A percentile compares a stretch with the other conserved stretches of the same genome.
These are phyloP conservation scores for Aspergillus heteromorphus DNA, from an alignment of 495 filamentous ascomycete species.

Conservation along the genomic window DNA sequence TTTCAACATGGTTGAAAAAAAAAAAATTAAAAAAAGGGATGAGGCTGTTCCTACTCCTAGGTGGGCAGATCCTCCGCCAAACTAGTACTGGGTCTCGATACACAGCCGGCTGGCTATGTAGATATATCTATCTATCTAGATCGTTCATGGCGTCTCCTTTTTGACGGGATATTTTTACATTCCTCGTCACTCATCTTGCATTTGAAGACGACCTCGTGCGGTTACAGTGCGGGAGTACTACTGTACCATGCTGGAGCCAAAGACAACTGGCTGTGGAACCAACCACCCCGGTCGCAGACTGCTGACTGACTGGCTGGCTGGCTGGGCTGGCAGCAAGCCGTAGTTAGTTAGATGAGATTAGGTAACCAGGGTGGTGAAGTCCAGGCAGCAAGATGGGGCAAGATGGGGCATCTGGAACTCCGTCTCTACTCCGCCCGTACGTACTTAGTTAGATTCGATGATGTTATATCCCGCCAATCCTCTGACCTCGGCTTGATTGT, in stretches of 20 bases:
- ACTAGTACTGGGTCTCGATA: too few species aligned
- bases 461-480: neutral
- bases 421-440: neutral
- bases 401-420: neutral
- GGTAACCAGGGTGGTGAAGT: conserved; percentile 2
- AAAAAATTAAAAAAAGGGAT: neutral
- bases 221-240: neutral
- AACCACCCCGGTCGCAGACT: neutral
- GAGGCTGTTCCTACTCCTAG: neutral
- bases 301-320: too few species aligned
- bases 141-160: too few species aligned
- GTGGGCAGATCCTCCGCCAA: too few species aligned
- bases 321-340: neutral
- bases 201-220: neutral
- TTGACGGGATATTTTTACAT: neutral
- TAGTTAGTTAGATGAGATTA: conserved; percentile 1
- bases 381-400: conserved; percentile 1
- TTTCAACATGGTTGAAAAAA: too few species aligned
- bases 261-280: conserved; percentile 19
- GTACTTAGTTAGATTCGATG: neutral
- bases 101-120: too few species aligned
- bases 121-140: neutral
- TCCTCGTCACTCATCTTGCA: neutral
- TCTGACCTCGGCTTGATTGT: neutral
- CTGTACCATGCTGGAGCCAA: neutral